Evolutionary conservation across 1,284 basidiomycete species (phyloP), one percentile per base, ranked within the genome.

Genomic region (Trichosporon coremiiforme): DNA sequence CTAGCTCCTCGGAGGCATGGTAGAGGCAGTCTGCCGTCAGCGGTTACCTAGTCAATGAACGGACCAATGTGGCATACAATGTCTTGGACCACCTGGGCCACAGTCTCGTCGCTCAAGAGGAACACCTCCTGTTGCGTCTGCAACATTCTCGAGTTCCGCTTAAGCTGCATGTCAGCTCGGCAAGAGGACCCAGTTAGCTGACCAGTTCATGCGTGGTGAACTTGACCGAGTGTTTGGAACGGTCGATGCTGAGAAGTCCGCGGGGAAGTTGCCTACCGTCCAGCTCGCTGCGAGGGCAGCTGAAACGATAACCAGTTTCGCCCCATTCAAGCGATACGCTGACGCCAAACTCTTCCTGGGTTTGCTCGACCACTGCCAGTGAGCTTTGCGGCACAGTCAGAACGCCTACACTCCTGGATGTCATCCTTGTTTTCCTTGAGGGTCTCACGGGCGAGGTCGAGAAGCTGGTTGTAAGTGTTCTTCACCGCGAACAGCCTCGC

Each of bases 371-470:
- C 55, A 67, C 66, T 67, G 53, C 2, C 2, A 1, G n/a, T 36
- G 3, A 66, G 66, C 33, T 29, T 25, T 25, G 25, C 25, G 25
- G 25, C 25, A 25, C 25, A 25, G 25, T 25, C 25, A 25, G 25
- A 25, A 25, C 25, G 22, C 77, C 25, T 62, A 74, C 75, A 68
- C 22, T 75, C 74, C 70, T 73, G 72, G 64, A 95, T 93, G 76
- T 97, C 94, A 2, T 88, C 87, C 17, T 94, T 86, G 74, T 95
- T 95, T 79, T 97, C 95, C 76, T 91, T 92, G 84, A 91, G 94
- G 0, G 95, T 95, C 78, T 93, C 91, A 8, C 95, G 88, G 0
- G 95, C 95, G 3, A 98, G 92, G 74, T 98, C 95, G 12, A 98
- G 88, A 10, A 96, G 86, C 22, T 89, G 88, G 74, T 94, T 92